Percentiles rank a stretch among this genome's conserved stretches.
phyloP scores from a whole-genome alignment of 202 grass and related monocot genomes.

The Hordeum pubiflorum region DNA sequence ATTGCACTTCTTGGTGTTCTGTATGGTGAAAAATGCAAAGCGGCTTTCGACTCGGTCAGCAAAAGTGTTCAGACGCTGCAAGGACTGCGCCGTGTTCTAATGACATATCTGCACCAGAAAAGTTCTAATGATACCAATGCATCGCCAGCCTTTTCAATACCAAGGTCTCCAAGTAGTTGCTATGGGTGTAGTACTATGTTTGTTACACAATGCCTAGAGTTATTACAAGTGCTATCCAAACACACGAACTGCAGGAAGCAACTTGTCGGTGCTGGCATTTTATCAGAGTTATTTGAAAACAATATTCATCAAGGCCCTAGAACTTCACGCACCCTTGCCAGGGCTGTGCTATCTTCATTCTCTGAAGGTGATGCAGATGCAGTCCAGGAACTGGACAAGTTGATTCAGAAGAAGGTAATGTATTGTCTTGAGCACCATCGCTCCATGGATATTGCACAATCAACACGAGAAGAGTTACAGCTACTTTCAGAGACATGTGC shows the following conservation, averaged over 20 bases:
- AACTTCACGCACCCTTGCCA: conserved; percentile 60
- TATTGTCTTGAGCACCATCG: conserved; percentile 97
- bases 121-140: conserved; percentile 49
- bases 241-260: conserved; percentile 80
- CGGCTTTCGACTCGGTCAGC: conserved; percentile 95
- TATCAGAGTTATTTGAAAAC: conserved; percentile 94
- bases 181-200: conserved; percentile 91
- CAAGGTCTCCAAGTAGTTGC: conserved; percentile 79
- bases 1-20: conserved; percentile 92
- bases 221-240: conserved; percentile 91
- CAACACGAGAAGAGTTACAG: conserved; percentile 85
- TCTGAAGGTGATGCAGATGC: conserved; percentile 90
- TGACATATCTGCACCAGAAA: conserved; percentile 87
- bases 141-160: conserved; percentile 49
- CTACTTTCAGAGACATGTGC: conserved; percentile 86
- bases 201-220: conserved; percentile 85
- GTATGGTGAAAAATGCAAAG: conserved; percentile 99
- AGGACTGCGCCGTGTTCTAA: conserved; percentile 75
- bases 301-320: conserved; percentile 93
- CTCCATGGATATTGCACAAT: conserved; percentile 82
- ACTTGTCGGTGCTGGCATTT: conserved; percentile 73
- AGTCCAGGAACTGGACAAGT: conserved; percentile 67
- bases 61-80: conserved; percentile 96
- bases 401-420: conserved; percentile 96
- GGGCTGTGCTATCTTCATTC: conserved; percentile 78